Conservation (phyloP, 2,329 filamentous ascomycete genomes). For the Aureobasidium zeae region DNA sequence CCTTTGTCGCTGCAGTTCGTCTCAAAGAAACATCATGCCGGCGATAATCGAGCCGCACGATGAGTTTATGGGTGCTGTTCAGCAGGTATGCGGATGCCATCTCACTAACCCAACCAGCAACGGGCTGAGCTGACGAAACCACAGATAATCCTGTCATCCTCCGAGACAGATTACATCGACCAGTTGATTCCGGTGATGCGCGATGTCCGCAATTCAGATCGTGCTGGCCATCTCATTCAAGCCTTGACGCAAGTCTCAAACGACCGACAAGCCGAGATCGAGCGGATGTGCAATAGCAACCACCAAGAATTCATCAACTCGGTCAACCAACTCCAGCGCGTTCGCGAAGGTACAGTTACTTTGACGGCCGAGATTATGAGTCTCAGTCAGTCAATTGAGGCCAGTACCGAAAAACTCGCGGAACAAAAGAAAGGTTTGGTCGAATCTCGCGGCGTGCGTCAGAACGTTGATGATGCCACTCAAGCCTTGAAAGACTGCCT, state of each 20-base stretch:
- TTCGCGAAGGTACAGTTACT: conserved; percentile 80
- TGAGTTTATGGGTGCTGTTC: conserved; percentile 40
- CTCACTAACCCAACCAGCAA: background rate
- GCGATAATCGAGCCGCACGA: conserved; percentile 37
- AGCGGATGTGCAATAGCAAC: conserved; percentile 86
- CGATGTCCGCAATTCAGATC: conserved; percentile 70
- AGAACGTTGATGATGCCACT: conserved; percentile 91
- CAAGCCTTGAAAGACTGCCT: conserved; percentile 83
- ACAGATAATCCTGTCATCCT: conserved; percentile 85
- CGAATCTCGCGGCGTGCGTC: conserved; percentile 80
- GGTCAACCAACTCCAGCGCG: conserved; percentile 84
- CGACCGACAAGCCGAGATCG: conserved; percentile 83
- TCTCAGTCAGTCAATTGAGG: conserved; percentile 88
- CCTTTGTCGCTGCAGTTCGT: background rate
- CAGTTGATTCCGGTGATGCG: conserved; percentile 90
- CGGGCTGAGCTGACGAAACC: conserved; percentile 16
- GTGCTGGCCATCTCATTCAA: conserved; percentile 64
- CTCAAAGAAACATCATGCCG: conserved; percentile 30
- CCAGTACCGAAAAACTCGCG: conserved; percentile 86
- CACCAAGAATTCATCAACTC: conserved; percentile 94
- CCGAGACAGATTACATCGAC: conserved; percentile 89
- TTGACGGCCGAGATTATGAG: conserved; percentile 85
- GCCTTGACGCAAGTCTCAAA: conserved; percentile 73
- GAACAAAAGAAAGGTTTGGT: conserved; percentile 92
- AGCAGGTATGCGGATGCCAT: conserved; percentile 34